Evolutionary conservation across 2,329 filamentous ascomycete genomes (phyloP), one percentile per base, ranked within the genome.

Genomic region (Neoscytalidium dimidiatum): DNA sequence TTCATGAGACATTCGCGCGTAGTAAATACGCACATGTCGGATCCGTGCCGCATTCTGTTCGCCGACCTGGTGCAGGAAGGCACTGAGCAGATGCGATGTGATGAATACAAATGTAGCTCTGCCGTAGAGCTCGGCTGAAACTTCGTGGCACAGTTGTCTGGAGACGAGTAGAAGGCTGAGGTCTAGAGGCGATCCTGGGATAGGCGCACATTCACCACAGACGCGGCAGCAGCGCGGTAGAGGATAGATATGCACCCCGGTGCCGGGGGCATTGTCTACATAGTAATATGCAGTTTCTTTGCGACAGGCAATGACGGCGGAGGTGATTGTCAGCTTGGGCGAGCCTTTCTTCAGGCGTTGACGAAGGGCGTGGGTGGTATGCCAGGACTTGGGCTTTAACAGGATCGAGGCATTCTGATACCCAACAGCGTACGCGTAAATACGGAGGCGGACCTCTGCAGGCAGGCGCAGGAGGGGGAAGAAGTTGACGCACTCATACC

Each of bases 391-490:
- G 4, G 38, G 38, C 14, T 43, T 43, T 4, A 43, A 14, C 14
- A 66, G 33, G 21, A 67, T 60, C 56, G 64, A 56, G n/a, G 65
- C 35, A 29, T 48, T 64, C 26, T 66, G 67, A 21, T 17, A 17
- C 2, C 63, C 64, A 33, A 67, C 48, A 23, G 53, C 56, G 35
- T 66, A 41, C 28, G 56, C 35, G 53, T 57, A 67, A 9, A 68
- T 67, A 13, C 28, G 21, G 17, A 62, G n/a, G 11, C 67, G 46
- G 21, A 68, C 26, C 33, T 68, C 63, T 13, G 33, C 4, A 29
- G 49, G n/a, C 51, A 43, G 49, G 17, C 38, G 38, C 14, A 43
- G 9, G 14, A 43, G 17, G 38, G 38, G 38, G 38, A 43, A 43
- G 33, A 35, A n/a, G n/a, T n/a, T n/a, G n/a, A n/a, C n/a, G n/a